Conservation (phyloP, 2,329 filamentous ascomycete species). For the Alternaria panax region DNA sequence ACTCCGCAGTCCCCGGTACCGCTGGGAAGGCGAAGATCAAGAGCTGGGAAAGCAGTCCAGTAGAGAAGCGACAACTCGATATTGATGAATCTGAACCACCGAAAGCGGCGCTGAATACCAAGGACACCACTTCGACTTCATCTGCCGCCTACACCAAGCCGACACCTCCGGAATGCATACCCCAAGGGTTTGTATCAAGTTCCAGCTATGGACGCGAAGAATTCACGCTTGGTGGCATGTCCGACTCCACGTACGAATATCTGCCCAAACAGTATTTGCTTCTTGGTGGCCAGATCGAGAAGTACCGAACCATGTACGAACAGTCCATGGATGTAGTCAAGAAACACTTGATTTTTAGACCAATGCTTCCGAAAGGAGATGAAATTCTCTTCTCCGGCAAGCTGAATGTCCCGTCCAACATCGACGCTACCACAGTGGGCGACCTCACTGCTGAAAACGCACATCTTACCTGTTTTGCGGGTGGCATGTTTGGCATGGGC, state of each 20-base stretch:
- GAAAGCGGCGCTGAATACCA: slow-evolving; percentile 8
- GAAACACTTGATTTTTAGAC: slow-evolving; percentile 58
- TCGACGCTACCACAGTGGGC: slow-evolving; percentile 31
- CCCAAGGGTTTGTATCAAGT: slow-evolving; percentile 64
- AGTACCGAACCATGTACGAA: slow-evolving; percentile 66
- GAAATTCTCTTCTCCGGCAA: slow-evolving; percentile 55
- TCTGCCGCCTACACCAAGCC: slow-evolving; percentile 18
- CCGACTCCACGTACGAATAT: slow-evolving; percentile 53
- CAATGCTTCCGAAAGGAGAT: slow-evolving; percentile 56
- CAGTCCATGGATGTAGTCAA: slow-evolving; percentile 54
- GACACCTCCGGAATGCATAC: slow-evolving; percentile 39
- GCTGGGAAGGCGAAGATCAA: slow-evolving; percentile 27
- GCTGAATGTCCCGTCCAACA: slow-evolving; percentile 45
- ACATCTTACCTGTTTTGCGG: slow-evolving; percentile 74
- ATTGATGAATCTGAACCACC: slow-evolving; percentile 25
- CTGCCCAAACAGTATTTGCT: slow-evolving; percentile 58
- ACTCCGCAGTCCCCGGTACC: slow-evolving; percentile 13
- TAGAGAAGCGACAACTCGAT: slow-evolving; percentile 35
- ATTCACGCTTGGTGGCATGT: slow-evolving; percentile 51
- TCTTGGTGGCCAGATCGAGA: slow-evolving; percentile 55
- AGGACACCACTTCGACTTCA: slow-evolving; percentile 8
- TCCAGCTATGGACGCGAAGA: slow-evolving; percentile 56
- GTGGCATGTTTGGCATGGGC: slow-evolving; percentile 73
- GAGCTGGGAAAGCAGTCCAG: slow-evolving; percentile 29
- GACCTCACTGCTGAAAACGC: slow-evolving; percentile 55